Evolutionary conservation across 768 basidiomycete genomes (phyloP).

Genomic region (Lanmaoa pseudosensibilis): DNA sequence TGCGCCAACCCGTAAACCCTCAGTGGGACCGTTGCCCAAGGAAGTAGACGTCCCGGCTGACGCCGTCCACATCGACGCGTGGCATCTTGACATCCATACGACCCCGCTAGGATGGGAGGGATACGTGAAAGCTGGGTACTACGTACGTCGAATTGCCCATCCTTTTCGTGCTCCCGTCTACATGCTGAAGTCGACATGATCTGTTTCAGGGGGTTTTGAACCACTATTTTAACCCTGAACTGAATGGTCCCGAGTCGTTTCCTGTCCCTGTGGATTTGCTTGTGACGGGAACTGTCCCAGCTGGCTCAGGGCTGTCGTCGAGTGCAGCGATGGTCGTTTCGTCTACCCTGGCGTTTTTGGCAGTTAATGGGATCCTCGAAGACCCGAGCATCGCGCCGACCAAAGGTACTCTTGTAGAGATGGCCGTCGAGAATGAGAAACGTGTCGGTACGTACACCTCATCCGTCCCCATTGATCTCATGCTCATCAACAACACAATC

Average conservation of each 20-base stretch:
- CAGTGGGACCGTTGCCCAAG: slow-evolving; percentile 24
- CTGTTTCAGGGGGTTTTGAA: slow-evolving; percentile 61
- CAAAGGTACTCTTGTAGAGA: slow-evolving; percentile 72
- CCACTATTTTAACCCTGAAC: slow-evolving; percentile 46
- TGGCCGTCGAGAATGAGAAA: slow-evolving; percentile 83
- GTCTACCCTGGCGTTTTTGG: slow-evolving; percentile 77
- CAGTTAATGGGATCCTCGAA: slow-evolving; percentile 67
- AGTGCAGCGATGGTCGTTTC: slow-evolving; percentile 92
- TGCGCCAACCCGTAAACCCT: slow-evolving; percentile 44
- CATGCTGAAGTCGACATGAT: neutral
- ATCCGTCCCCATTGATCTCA: neutral
- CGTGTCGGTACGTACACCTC: slow-evolving; percentile 55
- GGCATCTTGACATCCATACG: slow-evolving; percentile 72
- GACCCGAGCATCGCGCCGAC: slow-evolving; percentile 27
- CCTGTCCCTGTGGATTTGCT: slow-evolving; percentile 72
- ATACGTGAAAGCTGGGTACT: slow-evolving; percentile 85
- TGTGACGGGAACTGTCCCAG: slow-evolving; percentile 79
- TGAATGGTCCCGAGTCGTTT: slow-evolving; percentile 10
- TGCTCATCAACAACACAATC: neutral
- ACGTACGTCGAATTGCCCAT: slow-evolving; percentile 44
- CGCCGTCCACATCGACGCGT: slow-evolving; percentile 46
- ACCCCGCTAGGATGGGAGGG: slow-evolving; percentile 78
- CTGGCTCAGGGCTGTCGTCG: slow-evolving; percentile 84
- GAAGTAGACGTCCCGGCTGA: slow-evolving; percentile 33
- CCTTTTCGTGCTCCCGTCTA: neutral